Evolutionary conservation across 1,139 yeast genomes (phyloP), one percentile per base, ranked within the genome.

Genomic region (Candida sp.): DNA sequence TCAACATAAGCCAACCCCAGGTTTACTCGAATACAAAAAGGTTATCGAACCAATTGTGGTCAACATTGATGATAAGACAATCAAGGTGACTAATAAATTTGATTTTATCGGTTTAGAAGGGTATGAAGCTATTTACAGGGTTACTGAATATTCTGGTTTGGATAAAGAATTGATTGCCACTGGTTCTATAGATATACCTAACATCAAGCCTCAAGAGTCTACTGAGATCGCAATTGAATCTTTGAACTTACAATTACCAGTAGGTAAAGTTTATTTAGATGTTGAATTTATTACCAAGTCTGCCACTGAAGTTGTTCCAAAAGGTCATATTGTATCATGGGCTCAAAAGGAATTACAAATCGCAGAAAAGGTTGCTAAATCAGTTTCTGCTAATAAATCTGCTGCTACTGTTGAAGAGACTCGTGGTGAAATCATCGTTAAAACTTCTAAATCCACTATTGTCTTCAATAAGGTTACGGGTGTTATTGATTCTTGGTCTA

Each of bases 1-100:
- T 2, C 54, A 51, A 21, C 71, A 66, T 40, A 44, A 53, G 23
- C 68, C 69, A 3, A 62, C 65, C 3, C 70, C 71, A n/a, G 67
- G 68, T 4, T 51, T 66, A 42, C 43, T 49, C 22, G 68, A 64
- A 47, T 50, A 57, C 45, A 60, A 60, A 45, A 53, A 60, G 42
- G 62, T 59, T 15, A 57, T 59, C 42, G 64, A 62, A 43, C 70
- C 70, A 1, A 56, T 60, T 15, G 35, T 44, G 7, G 45, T 54
- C 22, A 44, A 40, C 12, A 49, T 60, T 33, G 33, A 38, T 11
- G 45, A 40, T 12, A 34, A 39, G 12, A 30, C 39, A 22, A 42
- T 49, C 8, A 9, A 25, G 27, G 38, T 54, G 21, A 46, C 38
- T 8, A 53, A 54, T 32, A 39, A 45, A 3, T 52, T 49, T 38